These are phyloP conservation scores for Leishmania guyanensis DNA, from an alignment of 208 protist genomes.

Conservation along the genomic window DNA sequence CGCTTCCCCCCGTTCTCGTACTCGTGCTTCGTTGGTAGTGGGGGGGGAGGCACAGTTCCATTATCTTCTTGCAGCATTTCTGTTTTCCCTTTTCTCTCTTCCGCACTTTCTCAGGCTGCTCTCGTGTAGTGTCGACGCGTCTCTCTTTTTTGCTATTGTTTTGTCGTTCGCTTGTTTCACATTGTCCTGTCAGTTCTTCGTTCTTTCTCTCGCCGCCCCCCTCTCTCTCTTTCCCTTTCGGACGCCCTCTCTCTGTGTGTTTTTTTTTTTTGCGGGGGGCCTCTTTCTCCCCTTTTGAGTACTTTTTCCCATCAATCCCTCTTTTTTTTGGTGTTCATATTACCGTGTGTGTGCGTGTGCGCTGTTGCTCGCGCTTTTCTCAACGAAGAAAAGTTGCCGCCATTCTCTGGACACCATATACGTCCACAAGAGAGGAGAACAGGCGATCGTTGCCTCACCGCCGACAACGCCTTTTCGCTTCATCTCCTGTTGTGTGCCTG, in stretches of 20 bases:
- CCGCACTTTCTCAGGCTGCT: not conserved
- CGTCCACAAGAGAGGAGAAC: not conserved
- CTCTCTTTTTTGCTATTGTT: not conserved
- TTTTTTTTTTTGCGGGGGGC: not conserved
- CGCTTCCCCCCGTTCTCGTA: not conserved
- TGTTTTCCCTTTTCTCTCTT: not conserved
- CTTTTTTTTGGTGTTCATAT: conserved; percentile 5
- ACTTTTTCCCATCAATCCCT: conserved; percentile 6
- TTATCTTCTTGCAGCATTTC: not conserved
- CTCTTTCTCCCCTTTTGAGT: not conserved
- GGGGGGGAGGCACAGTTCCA: not conserved
- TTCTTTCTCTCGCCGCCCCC: not conserved
- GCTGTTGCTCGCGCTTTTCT: not conserved
- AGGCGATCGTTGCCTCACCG: not conserved
- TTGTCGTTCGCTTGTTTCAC: not conserved
- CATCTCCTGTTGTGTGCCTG: not conserved
- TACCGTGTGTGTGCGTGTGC: not conserved
- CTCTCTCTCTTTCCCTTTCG: not conserved
- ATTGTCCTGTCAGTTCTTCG: not conserved
- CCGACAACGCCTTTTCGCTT: not conserved
- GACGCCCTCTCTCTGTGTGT: not conserved
- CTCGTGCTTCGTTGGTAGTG: not conserved
- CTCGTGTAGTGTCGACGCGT: not conserved
- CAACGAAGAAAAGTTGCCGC: not conserved
- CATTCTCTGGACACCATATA: not conserved